Percentiles rank a stretch among this genome's conserved stretches.
Conservation (phyloP, 805 yeast genomes). For the Wickerhamia fluorescens region DNA sequence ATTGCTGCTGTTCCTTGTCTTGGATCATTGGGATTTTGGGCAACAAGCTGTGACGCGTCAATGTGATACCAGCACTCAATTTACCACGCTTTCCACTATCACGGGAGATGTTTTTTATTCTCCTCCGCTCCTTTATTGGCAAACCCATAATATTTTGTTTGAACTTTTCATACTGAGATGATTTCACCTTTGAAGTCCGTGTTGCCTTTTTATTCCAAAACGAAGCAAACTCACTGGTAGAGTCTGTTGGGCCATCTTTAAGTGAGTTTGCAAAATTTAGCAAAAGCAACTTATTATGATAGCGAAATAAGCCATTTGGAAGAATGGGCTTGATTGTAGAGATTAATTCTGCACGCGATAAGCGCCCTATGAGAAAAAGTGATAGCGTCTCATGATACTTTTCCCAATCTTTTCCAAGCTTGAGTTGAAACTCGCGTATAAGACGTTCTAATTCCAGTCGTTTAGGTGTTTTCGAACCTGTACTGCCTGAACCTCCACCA, state of each 20-base stretch:
- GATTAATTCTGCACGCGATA: conserved; percentile 70
- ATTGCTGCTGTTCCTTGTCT: conserved; percentile 38
- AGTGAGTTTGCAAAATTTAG: conserved; percentile 81
- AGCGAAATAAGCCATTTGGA: conserved; percentile 40
- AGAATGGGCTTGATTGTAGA: conserved; percentile 52
- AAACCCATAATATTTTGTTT: conserved; percentile 82
- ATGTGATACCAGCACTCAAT: conserved; percentile 59
- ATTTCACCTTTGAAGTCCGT: conserved; percentile 41
- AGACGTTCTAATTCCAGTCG: conserved; percentile 36
- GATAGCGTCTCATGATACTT: conserved; percentile 75
- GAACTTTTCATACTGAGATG: conserved; percentile 72
- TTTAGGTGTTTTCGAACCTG: conserved; percentile 9
- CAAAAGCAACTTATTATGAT: conserved; percentile 79
- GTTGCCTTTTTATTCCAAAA: conserved; percentile 46
- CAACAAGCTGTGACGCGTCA: conserved; percentile 63
- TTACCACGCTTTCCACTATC: conserved; percentile 77
- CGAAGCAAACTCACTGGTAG: conserved; percentile 34
- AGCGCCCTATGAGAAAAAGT: conserved; percentile 67
- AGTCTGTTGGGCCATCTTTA: conserved; percentile 63
- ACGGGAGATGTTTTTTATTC: conserved; percentile 75
- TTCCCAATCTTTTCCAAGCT: conserved; percentile 79
- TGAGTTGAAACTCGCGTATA: conserved; percentile 65
- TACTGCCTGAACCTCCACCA: not conserved
- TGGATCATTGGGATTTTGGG: conserved; percentile 81
- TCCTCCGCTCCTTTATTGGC: conserved; percentile 75